Evolutionary conservation across 164 flowering plant genomes (phyloP), one percentile per base, ranked within the genome.

Genomic region (Berberis vulgaris): DNA sequence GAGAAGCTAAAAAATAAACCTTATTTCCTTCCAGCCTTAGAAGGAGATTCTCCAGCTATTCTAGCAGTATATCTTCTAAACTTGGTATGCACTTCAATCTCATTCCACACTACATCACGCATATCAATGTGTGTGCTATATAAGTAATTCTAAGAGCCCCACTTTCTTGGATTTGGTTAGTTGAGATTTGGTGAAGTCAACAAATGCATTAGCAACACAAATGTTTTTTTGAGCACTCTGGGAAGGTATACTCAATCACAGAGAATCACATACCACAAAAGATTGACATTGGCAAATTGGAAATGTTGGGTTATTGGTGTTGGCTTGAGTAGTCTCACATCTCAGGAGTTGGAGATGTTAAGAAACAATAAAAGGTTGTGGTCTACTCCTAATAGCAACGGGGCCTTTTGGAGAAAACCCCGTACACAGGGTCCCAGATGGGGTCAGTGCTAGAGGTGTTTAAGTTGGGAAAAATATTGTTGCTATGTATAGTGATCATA

Each of bases 241-340:
- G 83, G 61, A 87, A 78, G 68, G 59, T 65, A 59, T 84, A 84
- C 59, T 59, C 86, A 2, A 43, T 74, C 61, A 72, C 84, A 10
- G 86, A 85, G 69, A 84, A 78, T 68, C 72, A 81, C 71, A 0
- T 79, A 46, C 89, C 92, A 39, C 86, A 83, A 61, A 86, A 84
- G 73, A 64, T 86, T 42, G 83, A 84, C 70, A 71, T 79, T 42
- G 55, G 10, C 5, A 76, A 79, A 0, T 76, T 86, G 0, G 61
- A 78, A 67, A 50, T n/a, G n/a, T n/a, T n/a, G n/a, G n/a, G n/a
- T n/a, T n/a, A n/a, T n/a, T n/a, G n/a, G n/a, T n/a, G n/a, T n/a
- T n/a, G n/a, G n/a, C n/a, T n/a, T n/a, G n/a, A n/a, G n/a, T n/a
- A n/a, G n/a, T n/a, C n/a, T n/a, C n/a, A n/a, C n/a, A n/a, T n/a